phyloP scores from a whole-genome alignment of 352 stramenopile genomes.

The Pythium grandisporangium region DNA sequence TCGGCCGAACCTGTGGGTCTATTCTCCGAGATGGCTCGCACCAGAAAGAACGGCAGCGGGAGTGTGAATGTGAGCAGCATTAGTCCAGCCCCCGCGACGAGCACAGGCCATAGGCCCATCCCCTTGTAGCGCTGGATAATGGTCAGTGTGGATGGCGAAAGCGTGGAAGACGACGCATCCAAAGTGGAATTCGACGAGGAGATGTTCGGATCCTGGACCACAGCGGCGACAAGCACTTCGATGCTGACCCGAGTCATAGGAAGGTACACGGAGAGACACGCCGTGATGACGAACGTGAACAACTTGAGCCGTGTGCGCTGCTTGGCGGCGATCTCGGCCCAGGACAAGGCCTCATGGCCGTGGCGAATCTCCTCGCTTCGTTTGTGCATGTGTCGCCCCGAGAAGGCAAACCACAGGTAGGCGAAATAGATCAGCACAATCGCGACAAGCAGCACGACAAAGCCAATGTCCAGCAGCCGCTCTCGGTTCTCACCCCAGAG shows the following conservation, averaged over 20 bases:
- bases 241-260: constrained; percentile 27
- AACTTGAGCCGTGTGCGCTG: constrained; percentile 15
- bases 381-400: not conserved
- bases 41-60: constrained; percentile 20
- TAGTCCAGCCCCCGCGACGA: constrained; percentile 13
- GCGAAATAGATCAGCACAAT: constrained; percentile 20
- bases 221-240: constrained; percentile 15
- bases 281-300: constrained; percentile 28
- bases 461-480: constrained; percentile 11
- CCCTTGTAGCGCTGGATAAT: constrained; percentile 6
- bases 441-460: constrained; percentile 13
- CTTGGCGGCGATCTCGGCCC: constrained; percentile 21
- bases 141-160: constrained; percentile 5
- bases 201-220: not conserved
- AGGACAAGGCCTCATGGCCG: constrained; percentile 28
- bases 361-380: constrained; percentile 13
- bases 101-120: constrained; percentile 10
- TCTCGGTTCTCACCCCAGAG: constrained; percentile 5
- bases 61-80: constrained; percentile 28
- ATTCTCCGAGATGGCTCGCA: constrained; percentile 23
- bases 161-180: not conserved
- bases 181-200: not conserved
- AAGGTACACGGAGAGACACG: constrained; percentile 32
- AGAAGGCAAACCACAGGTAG: constrained; percentile 26
- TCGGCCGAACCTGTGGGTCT: constrained; percentile 25